Evolutionary conservation across 345 rosid genomes (phyloP).

Genomic region (Isatis tinctoria): DNA sequence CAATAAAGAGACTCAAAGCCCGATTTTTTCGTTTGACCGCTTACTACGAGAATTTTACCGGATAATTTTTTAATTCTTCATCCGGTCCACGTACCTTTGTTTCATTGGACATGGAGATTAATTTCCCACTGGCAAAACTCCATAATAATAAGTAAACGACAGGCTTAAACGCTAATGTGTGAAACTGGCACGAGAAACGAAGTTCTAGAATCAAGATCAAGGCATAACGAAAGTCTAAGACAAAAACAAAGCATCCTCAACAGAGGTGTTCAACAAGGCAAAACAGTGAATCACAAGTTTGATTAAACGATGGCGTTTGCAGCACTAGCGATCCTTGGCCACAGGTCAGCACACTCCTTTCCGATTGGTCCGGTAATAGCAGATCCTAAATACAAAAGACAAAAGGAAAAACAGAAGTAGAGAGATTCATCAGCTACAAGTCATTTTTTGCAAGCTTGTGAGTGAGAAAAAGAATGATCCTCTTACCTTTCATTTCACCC

Average conservation of each 20-base stretch:
- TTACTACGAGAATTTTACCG: too few relatives aligned
- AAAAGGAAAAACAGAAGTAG: background rate
- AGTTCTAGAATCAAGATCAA: background rate
- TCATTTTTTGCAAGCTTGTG: too few relatives aligned
- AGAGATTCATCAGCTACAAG: background rate
- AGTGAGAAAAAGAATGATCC: too few relatives aligned
- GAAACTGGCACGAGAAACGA: background rate
- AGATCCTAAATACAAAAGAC: conserved; percentile 42
- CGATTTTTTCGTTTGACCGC: too few relatives aligned
- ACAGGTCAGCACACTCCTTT: conserved; percentile 78
- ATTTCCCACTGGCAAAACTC: background rate
- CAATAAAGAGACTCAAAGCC: too few relatives aligned
- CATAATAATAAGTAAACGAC: background rate
- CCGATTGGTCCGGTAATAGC: conserved; percentile 85
- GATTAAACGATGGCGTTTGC: conserved; percentile 38
- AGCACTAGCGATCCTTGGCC: conserved; percentile 56
- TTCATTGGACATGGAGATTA: background rate
- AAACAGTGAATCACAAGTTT: background rate
- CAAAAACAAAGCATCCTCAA: conserved; percentile 22
- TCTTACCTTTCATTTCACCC: conserved; percentile 80
- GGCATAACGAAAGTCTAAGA: conserved; percentile 1
- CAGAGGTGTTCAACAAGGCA: background rate
- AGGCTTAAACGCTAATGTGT: background rate
- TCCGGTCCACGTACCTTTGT: too few relatives aligned
- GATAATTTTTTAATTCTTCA: too few relatives aligned